Evolutionary conservation across 2,329 filamentous ascomycete species (phyloP), one percentile per base, ranked within the genome.

Genomic region (Fusarium pseudonygamai): DNA sequence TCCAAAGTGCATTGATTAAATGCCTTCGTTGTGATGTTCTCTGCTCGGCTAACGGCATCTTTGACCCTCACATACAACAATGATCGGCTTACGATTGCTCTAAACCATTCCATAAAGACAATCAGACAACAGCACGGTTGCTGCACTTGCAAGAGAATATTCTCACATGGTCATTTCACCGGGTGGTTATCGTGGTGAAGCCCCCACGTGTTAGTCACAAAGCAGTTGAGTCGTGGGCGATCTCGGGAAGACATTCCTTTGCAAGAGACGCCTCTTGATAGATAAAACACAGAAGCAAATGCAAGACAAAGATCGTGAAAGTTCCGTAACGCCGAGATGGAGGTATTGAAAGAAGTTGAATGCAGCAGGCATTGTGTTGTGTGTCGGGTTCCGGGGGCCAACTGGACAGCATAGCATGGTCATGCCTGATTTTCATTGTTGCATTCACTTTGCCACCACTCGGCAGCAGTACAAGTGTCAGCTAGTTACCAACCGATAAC

Each of bases 211-310:
- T 47, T 46, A 40, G 55, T 52, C 47, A 55, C 60, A 43, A 49
- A 32, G 26, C 28, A 36, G 53, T 56, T 45, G 45, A 53, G 55
- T 28, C 53, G 59, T 69, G 49, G 56, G 36, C 57, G 49, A 46
- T 60, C 55, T 53, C 56, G 55, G 55, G 60, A 58, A 66, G 40
- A 40, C 36, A 42, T 69, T 58, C 69, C 37, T 47, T 52, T 58
- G 28, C 32, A 32, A 60, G 49, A 69, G 47, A 45, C 42, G 24
- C 28, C 47, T 34, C 43, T 43, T 24, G 55, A 36, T 40, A 36
- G 43, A 60, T 45, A 43, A 22, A 24, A 43, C 15, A 32, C 24
- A 42, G 45, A 47, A 24, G n/a, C 18, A n/a, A 20, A 47, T 42
- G 34, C 24, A 34, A 71, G 60, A 53, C 49, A 71, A 49, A 46